Evolutionary conservation across 2,329 filamentous ascomycete genomes (phyloP).

Genomic region (Diaporthe vaccinii): DNA sequence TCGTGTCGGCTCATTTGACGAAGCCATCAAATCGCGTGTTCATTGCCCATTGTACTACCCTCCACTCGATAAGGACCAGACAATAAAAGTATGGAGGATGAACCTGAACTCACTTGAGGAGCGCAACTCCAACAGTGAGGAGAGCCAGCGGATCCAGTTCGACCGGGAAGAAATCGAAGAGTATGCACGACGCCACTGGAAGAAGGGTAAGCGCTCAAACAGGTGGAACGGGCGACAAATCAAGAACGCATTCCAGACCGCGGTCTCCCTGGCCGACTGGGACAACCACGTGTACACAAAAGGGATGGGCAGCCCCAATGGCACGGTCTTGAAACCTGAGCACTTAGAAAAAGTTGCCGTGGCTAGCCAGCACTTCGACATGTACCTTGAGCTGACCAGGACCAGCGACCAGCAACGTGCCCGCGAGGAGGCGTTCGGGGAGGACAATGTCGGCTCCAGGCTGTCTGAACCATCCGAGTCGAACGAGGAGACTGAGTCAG

Average conservation of each 20-base stretch:
- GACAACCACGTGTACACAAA: too few relatives aligned
- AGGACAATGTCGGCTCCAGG: too few relatives aligned
- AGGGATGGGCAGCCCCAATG: not conserved
- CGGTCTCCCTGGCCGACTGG: slow-evolving; percentile 33
- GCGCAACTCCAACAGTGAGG: not conserved
- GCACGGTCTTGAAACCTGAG: not conserved
- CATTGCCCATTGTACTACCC: slow-evolving; percentile 18
- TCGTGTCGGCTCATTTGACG: slow-evolving; percentile 33
- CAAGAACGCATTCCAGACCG: slow-evolving; percentile 23
- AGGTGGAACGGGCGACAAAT: slow-evolving; percentile 18
- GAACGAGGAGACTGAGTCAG: too few relatives aligned
- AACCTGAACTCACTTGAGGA: slow-evolving; percentile 9
- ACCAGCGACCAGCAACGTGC: too few relatives aligned
- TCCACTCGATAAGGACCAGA: not conserved
- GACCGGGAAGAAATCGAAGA: not conserved
- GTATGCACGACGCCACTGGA: not conserved
- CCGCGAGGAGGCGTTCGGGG: too few relatives aligned
- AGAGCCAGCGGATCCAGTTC: not conserved
- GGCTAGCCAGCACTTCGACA: slow-evolving; percentile 10
- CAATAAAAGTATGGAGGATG: not conserved
- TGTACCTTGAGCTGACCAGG: too few relatives aligned
- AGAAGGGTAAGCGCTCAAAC: not conserved
- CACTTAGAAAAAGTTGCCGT: slow-evolving; percentile 9
- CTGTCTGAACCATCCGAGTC: too few relatives aligned
- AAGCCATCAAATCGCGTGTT: slow-evolving; percentile 32